These are phyloP conservation scores for Globisporangium cederbergense DNA, from an alignment of 352 stramenopile species.

Conservation along the genomic window DNA sequence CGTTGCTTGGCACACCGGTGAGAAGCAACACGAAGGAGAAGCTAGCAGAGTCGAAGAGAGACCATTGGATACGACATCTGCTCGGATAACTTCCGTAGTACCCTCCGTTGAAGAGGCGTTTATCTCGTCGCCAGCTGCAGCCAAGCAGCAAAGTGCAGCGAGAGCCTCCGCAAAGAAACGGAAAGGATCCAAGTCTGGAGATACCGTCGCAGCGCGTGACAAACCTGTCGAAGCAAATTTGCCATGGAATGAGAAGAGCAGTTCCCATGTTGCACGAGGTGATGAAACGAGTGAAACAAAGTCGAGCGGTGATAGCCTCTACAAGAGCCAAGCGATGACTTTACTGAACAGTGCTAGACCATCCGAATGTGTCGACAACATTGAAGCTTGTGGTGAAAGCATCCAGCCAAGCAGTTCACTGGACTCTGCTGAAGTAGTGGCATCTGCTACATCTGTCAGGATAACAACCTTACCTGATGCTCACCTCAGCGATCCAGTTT, in stretches of 20 bases:
- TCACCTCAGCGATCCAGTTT: neutral
- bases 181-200: conserved; percentile 1
- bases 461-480: neutral
- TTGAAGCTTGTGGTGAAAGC: neutral
- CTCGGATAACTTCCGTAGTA: neutral
- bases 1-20: conserved; percentile 5
- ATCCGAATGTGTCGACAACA: neutral
- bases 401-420: neutral
- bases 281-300: neutral
- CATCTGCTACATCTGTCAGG: neutral
- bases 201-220: neutral
- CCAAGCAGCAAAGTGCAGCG: neutral
- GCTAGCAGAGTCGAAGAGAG: neutral
- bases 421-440: neutral
- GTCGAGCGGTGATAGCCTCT: no score
- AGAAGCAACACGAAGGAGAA: neutral
- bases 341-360: neutral
- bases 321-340: neutral
- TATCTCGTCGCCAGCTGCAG: neutral
- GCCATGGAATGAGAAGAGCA: neutral
- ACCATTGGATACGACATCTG: neutral
- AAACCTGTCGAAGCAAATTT: neutral
- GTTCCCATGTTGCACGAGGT: neutral
- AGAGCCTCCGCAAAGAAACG: conserved; percentile 3
- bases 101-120: no score